A percentile compares a stretch with the other conserved stretches of the same genome.
These are phyloP conservation scores for Lepidopterella palustris DNA, from an alignment of 495 filamentous ascomycete species.

Conservation along the genomic window DNA sequence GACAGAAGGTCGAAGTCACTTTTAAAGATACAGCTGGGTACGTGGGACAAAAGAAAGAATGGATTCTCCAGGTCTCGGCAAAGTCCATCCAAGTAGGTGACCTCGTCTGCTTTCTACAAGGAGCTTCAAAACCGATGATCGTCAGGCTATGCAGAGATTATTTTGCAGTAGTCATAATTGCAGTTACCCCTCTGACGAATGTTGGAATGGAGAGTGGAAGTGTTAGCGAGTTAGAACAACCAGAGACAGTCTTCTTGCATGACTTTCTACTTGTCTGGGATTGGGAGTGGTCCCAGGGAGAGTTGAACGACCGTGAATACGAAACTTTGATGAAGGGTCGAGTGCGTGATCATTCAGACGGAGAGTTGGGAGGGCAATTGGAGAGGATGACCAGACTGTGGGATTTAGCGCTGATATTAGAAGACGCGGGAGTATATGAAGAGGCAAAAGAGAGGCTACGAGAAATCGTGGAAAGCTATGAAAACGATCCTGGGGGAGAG, in stretches of 20 bases:
- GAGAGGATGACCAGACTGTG: constrained; percentile 18
- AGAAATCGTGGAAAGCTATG: constrained; percentile 5
- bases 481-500: background rate
- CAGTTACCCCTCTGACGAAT: constrained; percentile 13
- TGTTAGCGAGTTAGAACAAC: background rate
- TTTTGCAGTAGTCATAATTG: constrained; percentile 28
- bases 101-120: constrained; percentile 32
- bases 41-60: constrained; percentile 9
- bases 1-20: constrained; percentile 24
- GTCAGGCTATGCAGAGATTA: constrained; percentile 24
- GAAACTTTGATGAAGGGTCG: background rate
- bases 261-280: constrained; percentile 29
- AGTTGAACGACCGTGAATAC: background rate
- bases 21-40: constrained; percentile 19
- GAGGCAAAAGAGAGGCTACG: constrained; percentile 22
- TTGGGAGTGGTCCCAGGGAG: background rate
- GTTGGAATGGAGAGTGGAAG: background rate
- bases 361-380: constrained; percentile 10
- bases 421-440: constrained; percentile 19
- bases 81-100: constrained; percentile 24
- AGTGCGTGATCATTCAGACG: background rate
- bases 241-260: constrained; percentile 14
- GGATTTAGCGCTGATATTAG: constrained; percentile 17
- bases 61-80: constrained; percentile 29
- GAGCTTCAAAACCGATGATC: constrained; percentile 28